Base-by-base conservation (phyloP, 2,329 filamentous ascomycete species). In the Aspergillus spinulosporus region DNA sequence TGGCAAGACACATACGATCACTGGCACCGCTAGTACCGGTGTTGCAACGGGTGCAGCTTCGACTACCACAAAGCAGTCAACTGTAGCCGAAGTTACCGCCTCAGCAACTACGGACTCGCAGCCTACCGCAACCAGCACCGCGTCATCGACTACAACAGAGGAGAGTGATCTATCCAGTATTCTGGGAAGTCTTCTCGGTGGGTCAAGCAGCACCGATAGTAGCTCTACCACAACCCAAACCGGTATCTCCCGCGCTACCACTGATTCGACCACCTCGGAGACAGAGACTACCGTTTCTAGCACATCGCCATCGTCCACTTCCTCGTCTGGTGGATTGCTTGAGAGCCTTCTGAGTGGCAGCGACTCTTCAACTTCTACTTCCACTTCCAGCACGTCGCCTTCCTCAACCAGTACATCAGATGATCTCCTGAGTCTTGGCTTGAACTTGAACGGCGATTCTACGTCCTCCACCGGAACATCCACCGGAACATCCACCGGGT, bases 1-100 rank as follows among this genome's bases (percentile, higher is more conserved):
- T 32, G 64, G 63, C n/a, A 54, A 63, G 14, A 65, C 67, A 12
- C 60, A 66, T 48, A 65, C 65, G 4, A 60, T 68, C 32, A 59
- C 63, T 3, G 57, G 57, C 11, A 58, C 56, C 29, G 46, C 53
- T 14, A 49, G 56, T 14, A 57, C 46, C 7, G 45, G 48, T 28
- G 31, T 49, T 43, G 55, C 47, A 5, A 49, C 59, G 5, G 44
- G 52, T 9, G 59, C 56, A 42, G 58, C 59, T 31, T 40, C 56
- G 9, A 64, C 60, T 2, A 52, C 56, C 14, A 58, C 57, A 11
- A 59, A 55, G 26, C n/a, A 52, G 50, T 37, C 50, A 5, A 52
- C 50, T 31, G 50, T 52, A 28, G 50, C 50, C 15, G 14, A 45
- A 7, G 34, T 52, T n/a, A 52, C 50, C 5, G 50, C 50, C 12